Evolutionary conservation across 345 rosid genomes (phyloP), one percentile per base, ranked within the genome.

Genomic region (Lepidium africanum): DNA sequence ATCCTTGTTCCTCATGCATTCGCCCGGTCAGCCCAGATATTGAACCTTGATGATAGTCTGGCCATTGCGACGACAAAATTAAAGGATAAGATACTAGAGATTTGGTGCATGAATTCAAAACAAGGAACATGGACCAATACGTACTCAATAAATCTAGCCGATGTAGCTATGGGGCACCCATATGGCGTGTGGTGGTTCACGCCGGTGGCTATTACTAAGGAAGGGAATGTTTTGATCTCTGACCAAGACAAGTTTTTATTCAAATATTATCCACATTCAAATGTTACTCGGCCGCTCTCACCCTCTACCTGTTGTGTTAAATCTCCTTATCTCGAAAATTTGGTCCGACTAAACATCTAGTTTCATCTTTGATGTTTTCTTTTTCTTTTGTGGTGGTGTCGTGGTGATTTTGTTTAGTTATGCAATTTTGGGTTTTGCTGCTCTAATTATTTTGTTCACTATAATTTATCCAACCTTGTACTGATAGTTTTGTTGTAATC

Each of bases 121-220:
- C 14, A 7, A 9, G 25, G 16, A 16, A 21, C 0, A 16, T 61
- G 53, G 66, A 61, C 41, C 30, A 61, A 32, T 7, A 45, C 17
- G 7, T 16, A 61, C 25, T 61, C 41, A 10, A 61, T 61, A 9
- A 46, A 16, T 46, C 17, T 62, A 45, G 25, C 30, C 15, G 10
- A 23, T 27, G 10, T 1, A 15, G 23, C 9, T 9, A 37, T 9
- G 40, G 40, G n/a, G n/a, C n/a, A n/a, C n/a, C n/a, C n/a, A n/a
- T n/a, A n/a, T n/a, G n/a, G n/a, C n/a, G n/a, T n/a, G n/a, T n/a
- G 4, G 12, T 61, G 54, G 67, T 46, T 62, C 66, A 41, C 27
- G 41, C 54, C 66, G 3, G 10, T 62, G 17, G 6, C 54, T 1
- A 54, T 62, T 32, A 32, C 55, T 35, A 46, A 62, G 33, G 2